These are phyloP conservation scores for Phaeoacremonium minimum DNA, from an alignment of 2,329 filamentous ascomycete genomes.

Conservation along the genomic window DNA sequence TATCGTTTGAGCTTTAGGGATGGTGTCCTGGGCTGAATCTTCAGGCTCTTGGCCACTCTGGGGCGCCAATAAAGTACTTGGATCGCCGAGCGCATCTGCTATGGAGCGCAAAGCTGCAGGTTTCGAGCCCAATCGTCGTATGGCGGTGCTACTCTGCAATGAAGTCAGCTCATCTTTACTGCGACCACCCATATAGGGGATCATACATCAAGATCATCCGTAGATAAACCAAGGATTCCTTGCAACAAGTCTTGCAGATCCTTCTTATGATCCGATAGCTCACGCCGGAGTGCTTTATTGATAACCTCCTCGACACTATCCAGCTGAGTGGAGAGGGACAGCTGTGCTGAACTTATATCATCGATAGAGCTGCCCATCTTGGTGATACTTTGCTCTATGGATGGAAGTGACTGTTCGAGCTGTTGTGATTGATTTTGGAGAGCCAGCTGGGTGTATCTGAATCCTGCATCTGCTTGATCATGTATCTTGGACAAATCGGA, in stretches of 20 bases:
- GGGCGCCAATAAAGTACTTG: neutral
- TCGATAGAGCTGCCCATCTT: neutral
- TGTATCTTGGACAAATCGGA: neutral
- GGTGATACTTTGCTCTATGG: neutral
- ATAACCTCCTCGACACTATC: neutral
- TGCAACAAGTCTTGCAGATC: neutral
- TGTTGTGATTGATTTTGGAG: neutral
- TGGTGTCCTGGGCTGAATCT: neutral
- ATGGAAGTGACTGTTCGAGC: neutral
- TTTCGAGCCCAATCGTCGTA: neutral
- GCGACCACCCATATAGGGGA: neutral
- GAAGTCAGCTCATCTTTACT: neutral
- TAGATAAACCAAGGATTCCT: neutral
- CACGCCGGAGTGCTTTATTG: neutral
- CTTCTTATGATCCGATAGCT: neutral
- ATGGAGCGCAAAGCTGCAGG: neutral
- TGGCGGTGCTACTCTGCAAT: neutral
- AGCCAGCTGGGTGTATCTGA: neutral
- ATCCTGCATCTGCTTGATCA: neutral
- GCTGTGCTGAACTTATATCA: neutral
- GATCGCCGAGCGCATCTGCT: neutral
- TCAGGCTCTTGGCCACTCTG: neutral
- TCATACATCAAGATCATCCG: neutral
- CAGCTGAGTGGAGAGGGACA: neutral
- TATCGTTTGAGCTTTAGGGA: too few species aligned